phyloP scores from a whole-genome alignment of 2,329 filamentous ascomycete genomes.

The Biscogniauxia sp. region DNA sequence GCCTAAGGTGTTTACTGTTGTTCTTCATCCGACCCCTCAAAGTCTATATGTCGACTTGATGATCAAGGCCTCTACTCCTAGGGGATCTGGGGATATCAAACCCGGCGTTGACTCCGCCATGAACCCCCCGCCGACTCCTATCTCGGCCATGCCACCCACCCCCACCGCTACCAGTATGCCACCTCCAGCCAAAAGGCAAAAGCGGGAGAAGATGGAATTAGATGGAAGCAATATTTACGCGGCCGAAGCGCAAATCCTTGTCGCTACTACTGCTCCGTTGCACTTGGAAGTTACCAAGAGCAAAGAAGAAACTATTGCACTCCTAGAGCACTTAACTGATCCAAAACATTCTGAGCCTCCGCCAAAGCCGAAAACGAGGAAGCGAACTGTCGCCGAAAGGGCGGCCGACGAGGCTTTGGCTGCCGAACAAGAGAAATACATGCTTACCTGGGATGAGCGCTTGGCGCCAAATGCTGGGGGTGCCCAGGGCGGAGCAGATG shows the following conservation, averaged over 20 bases:
- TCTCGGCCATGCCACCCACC: conserved; percentile 58
- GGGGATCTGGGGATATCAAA: conserved; percentile 39
- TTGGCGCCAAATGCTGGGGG: conserved; percentile 60
- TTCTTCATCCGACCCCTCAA: conserved; percentile 79
- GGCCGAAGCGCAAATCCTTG: conserved; percentile 73
- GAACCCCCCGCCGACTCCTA: conserved; percentile 66
- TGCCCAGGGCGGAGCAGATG: conserved; percentile 55
- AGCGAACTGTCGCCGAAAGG: conserved; percentile 91
- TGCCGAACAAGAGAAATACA: conserved; percentile 84
- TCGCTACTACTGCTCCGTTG: conserved; percentile 71
- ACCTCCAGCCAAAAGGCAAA: conserved; percentile 64
- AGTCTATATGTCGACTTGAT: conserved; percentile 73
- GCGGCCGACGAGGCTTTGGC: conserved; percentile 91
- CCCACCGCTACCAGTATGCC: conserved; percentile 59
- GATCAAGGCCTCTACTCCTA: conserved; percentile 71
- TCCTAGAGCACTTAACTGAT: conserved; percentile 71
- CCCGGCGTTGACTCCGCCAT: conserved; percentile 35
- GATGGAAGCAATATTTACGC: conserved; percentile 70
- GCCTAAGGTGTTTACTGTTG: conserved; percentile 70
- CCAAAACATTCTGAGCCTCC: conserved; percentile 74
- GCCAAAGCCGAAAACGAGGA: conserved; percentile 82
- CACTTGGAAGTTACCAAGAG: conserved; percentile 73
- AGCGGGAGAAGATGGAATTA: conserved; percentile 70
- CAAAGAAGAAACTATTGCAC: conserved; percentile 64
- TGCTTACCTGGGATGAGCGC: conserved; percentile 89